phyloP scores from a whole-genome alignment of 2,329 filamentous ascomycete species.

The Simplicillium sp. region DNA sequence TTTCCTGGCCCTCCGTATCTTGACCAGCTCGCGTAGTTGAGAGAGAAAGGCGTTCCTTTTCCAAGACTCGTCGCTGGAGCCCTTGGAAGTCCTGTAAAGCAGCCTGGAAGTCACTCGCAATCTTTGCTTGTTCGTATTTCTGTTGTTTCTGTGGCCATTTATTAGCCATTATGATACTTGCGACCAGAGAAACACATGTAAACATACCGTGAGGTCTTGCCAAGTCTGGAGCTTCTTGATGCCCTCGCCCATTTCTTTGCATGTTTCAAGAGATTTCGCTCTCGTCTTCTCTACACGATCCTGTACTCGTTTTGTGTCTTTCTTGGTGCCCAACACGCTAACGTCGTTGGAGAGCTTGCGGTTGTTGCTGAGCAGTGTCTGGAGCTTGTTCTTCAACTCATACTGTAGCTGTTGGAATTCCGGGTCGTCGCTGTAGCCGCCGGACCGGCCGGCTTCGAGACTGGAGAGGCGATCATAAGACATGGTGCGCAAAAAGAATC shows the following conservation, averaged over 20 bases:
- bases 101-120: constrained; percentile 86
- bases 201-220: constrained; percentile 69
- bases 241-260: constrained; percentile 87
- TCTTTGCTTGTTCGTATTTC: constrained; percentile 92
- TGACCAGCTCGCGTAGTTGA: constrained; percentile 73
- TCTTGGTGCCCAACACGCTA: constrained; percentile 74
- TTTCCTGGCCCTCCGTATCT: constrained; percentile 42
- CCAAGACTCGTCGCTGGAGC: constrained; percentile 81
- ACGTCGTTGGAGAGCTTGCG: constrained; percentile 78
- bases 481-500: constrained; percentile 41
- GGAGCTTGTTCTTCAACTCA: constrained; percentile 78
- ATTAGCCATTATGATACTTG: not conserved
- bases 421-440: constrained; percentile 85
- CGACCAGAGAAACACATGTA: constrained; percentile 1
- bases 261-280: constrained; percentile 76
- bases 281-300: constrained; percentile 84
- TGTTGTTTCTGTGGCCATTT: constrained; percentile 62
- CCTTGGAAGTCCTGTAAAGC: constrained; percentile 85
- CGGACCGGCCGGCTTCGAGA: constrained; percentile 67
- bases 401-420: constrained; percentile 80
- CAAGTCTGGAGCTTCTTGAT: constrained; percentile 85
- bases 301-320: constrained; percentile 82
- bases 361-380: constrained; percentile 81
- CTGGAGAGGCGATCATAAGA: constrained; percentile 83
- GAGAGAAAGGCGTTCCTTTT: constrained; percentile 84